Base-by-base conservation (phyloP, 805 yeast genomes). In the Candida awuae region DNA sequence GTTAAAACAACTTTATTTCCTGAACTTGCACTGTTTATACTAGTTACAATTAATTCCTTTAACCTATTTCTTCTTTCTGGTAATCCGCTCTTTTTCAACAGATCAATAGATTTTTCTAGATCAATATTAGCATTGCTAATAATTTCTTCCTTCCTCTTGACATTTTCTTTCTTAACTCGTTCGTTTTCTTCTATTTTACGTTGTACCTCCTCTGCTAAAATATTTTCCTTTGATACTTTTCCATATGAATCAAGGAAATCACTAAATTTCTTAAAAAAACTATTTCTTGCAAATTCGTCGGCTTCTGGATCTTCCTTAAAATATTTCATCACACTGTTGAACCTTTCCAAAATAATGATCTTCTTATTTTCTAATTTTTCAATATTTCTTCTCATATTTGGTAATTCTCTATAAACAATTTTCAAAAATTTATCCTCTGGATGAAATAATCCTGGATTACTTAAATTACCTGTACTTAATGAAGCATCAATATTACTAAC, bases 51-150 rank as follows among this genome's bases (percentile, higher is more conserved):
- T 1, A 92, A 75, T 45, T 87, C 92, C 6, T 84, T 77, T 45
- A 77, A 76, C 5, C 42, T 22, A 23, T 35, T 38, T 18, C 49
- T 29, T 27, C 35, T 40, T 17, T 42, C 44, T 13, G 77, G 62
- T 9, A 92, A 84, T 1, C 90, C 94, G 0, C 92, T 84, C 14
- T 88, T 87, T 54, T 87, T 81, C 53, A 92, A 71, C 53, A 83
- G 85, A 56, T 87, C 94, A 42, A 92, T 68, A 35, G 92, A 66
- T 26, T 81, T 75, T 57, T 92, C 98, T 83, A 92, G 86, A 30
- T 86, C 82, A 34, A 59, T 51, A 25, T 42, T 54, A 6, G 47
- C 34, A 21, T 44, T 47, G 16, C 42, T 33, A 8, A 48, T 36
- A 4, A 69, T 66, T 15, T 58, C 63, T 14, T 62, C 77, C 10